phyloP scores from a whole-genome alignment of 257 asterid species.

The Solanum bulbocastanum region DNA sequence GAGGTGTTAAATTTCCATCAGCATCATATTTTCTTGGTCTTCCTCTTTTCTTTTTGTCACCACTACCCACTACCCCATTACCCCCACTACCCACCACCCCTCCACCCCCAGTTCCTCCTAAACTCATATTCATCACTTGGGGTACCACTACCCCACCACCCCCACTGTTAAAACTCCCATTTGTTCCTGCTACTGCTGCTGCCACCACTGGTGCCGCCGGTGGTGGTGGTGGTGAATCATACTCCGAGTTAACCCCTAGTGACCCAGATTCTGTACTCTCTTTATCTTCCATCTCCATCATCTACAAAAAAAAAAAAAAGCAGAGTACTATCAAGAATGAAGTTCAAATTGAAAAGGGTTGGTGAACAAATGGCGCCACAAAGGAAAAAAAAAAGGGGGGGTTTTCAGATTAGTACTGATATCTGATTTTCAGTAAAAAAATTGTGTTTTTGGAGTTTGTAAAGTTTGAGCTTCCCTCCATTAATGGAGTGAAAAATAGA shows the following conservation, averaged over 20 bases:
- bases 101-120: constrained; percentile 2
- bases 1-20: constrained; percentile 62
- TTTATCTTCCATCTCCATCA: constrained; percentile 52
- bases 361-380: constrained; percentile 61
- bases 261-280: constrained; percentile 74
- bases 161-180: constrained; percentile 4
- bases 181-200: constrained; percentile 7
- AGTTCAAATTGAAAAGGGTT: constrained; percentile 14
- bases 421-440: background rate
- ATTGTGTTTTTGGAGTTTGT: constrained; percentile 17
- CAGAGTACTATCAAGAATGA: background rate
- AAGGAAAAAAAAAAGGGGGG: constrained; percentile 8
- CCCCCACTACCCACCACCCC: constrained; percentile 15
- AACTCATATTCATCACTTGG: constrained; percentile 15
- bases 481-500: constrained; percentile 29
- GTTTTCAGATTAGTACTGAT: background rate
- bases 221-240: constrained; percentile 36
- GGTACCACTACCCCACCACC: constrained; percentile 22
- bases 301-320: background rate
- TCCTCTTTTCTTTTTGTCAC: constrained; percentile 68
- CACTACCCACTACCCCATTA: constrained; percentile 15
- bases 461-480: constrained; percentile 55
- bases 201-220: constrained; percentile 15
- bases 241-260: constrained; percentile 32
- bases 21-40: constrained; percentile 85